These are phyloP conservation scores for Lunularia cruciata DNA, from an alignment of 225 moss, liverwort and hornwort genomes.

Conservation along the genomic window DNA sequence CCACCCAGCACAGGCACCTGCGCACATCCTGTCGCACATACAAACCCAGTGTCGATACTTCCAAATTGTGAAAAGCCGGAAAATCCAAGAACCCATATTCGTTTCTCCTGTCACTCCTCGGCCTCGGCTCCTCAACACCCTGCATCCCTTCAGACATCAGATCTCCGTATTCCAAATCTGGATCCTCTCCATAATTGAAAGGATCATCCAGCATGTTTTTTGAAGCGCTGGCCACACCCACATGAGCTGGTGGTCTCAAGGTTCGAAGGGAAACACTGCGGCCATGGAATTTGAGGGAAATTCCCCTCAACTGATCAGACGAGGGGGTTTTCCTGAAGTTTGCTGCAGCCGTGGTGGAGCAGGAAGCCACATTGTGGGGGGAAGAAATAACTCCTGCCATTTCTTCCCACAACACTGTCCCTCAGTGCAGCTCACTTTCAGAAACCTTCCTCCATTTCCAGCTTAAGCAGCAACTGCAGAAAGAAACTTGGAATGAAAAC, in stretches of 20 bases:
- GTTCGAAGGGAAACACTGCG: neutral
- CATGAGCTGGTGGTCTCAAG: no score
- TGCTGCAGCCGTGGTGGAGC: neutral
- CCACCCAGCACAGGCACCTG: conserved; percentile 62
- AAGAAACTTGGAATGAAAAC: no score
- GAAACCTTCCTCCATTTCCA: no score
- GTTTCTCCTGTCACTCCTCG: conserved; percentile 25
- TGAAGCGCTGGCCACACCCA: conserved; percentile 17
- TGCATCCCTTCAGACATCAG: conserved; percentile 67
- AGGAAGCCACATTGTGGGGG: neutral
- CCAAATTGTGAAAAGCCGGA: conserved; percentile 62
- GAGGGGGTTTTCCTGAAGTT: neutral
- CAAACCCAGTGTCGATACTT: conserved; percentile 65
- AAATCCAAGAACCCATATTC: conserved; percentile 70
- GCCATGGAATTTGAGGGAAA: neutral
- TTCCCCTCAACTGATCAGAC: neutral
- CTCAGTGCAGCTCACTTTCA: no score
- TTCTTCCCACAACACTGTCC: neutral
- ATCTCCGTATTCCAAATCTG: conserved; percentile 56
- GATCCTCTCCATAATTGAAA: conserved; percentile 66
- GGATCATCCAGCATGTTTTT: conserved; percentile 69
- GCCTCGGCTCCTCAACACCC: conserved; percentile 52
- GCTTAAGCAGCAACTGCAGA: no score
- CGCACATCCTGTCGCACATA: conserved; percentile 74
- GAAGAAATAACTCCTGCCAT: conserved; percentile 8